Percentiles rank a stretch among this genome's conserved stretches.
phyloP scores from a whole-genome alignment of 495 filamentous ascomycete genomes.

The Articulospora tetracladia region DNA sequence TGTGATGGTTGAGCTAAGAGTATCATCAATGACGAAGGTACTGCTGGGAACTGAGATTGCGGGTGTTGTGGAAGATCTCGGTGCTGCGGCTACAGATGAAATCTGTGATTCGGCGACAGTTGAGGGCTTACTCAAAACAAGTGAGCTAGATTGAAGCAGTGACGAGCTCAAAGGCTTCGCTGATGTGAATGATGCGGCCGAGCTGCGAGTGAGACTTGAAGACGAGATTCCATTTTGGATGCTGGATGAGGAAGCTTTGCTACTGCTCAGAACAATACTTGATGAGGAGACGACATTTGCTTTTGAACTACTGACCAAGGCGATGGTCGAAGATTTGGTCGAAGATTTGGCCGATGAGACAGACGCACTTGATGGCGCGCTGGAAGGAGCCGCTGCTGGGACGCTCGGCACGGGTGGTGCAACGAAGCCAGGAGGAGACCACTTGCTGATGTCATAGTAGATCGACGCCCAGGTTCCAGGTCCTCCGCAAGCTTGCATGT shows the following conservation, averaged over 20 bases:
- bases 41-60: too few relatives aligned
- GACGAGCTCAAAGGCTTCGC: too few relatives aligned
- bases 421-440: slow-evolving; percentile 34
- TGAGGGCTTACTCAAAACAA: too few relatives aligned
- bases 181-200: background rate
- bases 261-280: background rate
- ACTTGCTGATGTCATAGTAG: slow-evolving; percentile 34
- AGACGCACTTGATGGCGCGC: background rate
- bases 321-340: background rate
- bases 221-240: background rate
- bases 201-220: background rate
- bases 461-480: slow-evolving; percentile 33
- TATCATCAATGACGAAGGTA: too few relatives aligned
- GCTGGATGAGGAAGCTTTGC: background rate
- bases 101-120: too few relatives aligned
- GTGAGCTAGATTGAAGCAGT: too few relatives aligned
- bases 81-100: too few relatives aligned
- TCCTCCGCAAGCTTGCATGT: background rate
- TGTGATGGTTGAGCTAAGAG: too few relatives aligned
- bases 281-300: background rate
- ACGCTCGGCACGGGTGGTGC: background rate
- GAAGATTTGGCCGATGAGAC: background rate
- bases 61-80: too few relatives aligned
- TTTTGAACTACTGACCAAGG: background rate
- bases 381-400: background rate